Evolutionary conservation across 2,329 filamentous ascomycete genomes (phyloP).

Genomic region (Colletotrichum sp.): DNA sequence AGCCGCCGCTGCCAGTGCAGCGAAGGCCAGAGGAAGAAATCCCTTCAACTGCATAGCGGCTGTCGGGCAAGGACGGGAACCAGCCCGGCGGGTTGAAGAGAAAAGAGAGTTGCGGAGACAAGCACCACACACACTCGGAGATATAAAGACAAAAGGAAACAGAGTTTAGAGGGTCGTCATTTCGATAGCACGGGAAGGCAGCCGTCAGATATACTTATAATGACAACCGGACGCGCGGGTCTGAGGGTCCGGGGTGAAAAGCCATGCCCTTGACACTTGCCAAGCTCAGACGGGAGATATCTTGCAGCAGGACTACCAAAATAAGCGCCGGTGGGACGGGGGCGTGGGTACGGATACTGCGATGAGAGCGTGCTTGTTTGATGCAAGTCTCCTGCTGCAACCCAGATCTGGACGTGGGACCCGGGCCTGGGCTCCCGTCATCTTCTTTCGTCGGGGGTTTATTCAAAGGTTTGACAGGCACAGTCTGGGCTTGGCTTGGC

Average conservation of each 20-base stretch:
- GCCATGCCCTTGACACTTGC: slow-evolving; percentile 4
- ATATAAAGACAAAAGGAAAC: neutral
- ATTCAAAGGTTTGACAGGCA: neutral
- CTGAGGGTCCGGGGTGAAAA: neutral
- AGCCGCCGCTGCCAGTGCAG: slow-evolving; percentile 24
- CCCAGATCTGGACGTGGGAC: neutral
- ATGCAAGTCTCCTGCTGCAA: neutral
- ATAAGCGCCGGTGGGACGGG: slow-evolving; percentile 9
- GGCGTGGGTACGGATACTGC: neutral
- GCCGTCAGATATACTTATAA: slow-evolving; percentile 15
- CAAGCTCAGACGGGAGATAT: neutral
- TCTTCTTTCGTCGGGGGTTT: neutral
- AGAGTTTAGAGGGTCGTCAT: neutral
- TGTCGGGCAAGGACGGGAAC: neutral
- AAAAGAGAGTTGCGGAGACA: neutral
- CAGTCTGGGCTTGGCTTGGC: neutral
- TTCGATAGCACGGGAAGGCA: neutral
- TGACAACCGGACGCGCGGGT: slow-evolving; percentile 5
- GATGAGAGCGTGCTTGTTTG: neutral
- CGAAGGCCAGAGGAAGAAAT: slow-evolving; percentile 24
- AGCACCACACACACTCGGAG: neutral
- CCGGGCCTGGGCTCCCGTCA: neutral
- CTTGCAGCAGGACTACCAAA: neutral
- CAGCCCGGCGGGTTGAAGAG: neutral
- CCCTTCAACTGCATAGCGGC: slow-evolving; percentile 25